Evolutionary conservation across 1,284 basidiomycete genomes (phyloP), one percentile per base, ranked within the genome.

Genomic region (Mycena sp.): DNA sequence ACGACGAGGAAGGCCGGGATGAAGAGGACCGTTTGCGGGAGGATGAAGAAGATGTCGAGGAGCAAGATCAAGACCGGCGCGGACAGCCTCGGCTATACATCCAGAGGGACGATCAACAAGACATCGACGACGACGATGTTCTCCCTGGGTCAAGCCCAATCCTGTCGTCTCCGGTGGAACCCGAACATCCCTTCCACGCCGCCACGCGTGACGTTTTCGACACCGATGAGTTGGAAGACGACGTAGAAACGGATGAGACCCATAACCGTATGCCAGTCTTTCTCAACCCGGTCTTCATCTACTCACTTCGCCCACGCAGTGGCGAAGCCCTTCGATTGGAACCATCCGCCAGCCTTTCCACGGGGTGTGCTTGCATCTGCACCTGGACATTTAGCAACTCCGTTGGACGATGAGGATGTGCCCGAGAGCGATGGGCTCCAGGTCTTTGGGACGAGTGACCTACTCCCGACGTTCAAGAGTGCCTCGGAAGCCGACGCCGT

Each of bases 271-370:
- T 16, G 61, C 41, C 21, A 4, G 2, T 35, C 28, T 52, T 40
- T 29, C 23, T 38, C 28, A 35, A 4, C 12, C 11, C 5, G 16
- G 17, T 46, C 3, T n/a, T 23, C 23, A 1, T 28, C 6, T 49
- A 48, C 6, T 48, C 14, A 43, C 5, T 41, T 7, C 19, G 6
- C 12, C 9, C 41, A 29, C 21, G 48, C 62, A 29, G 62, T 70
- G 5, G 68, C 70, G 9, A 67, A 66, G 16, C 71, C 77, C 50
- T 73, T 79, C 6, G 72, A 80, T 44, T 80, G 80, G 79, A 78
- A 76, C 58, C 71, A 71, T 61, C 78, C 79, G 1, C 77, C 78
- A 23, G 77, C 78, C 3, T 80, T 78, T 60, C 45, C 67, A 7
- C 45, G 56, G 14, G 77, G 76, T 1, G 68, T 70, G 21, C 37